Evolutionary conservation across 176 grass and related monocot genomes (phyloP).

Genomic region (Phoenix roebelenii): DNA sequence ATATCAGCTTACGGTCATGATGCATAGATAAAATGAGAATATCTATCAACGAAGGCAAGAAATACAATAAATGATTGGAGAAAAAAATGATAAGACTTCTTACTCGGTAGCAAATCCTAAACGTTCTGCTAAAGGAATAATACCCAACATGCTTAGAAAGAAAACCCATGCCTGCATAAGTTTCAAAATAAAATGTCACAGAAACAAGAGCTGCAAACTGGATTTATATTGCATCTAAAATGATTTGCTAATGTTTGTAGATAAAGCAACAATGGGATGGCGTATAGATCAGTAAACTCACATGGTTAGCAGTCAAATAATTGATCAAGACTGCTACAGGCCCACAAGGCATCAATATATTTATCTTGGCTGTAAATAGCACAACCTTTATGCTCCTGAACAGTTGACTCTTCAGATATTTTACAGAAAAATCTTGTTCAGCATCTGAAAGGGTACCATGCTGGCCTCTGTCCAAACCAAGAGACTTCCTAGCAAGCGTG

Average conservation of each 20-base stretch:
- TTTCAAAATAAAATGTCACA: conserved; percentile 1
- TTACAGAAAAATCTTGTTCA: neutral
- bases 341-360: conserved; percentile 53
- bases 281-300: conserved; percentile 5
- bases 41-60: too few species aligned
- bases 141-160: conserved; percentile 55
- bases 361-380: conserved; percentile 55
- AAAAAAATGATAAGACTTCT: conserved; percentile 15
- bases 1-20: too few species aligned
- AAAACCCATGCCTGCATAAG: conserved; percentile 55
- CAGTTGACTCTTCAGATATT: conserved; percentile 8
- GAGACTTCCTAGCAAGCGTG: neutral
- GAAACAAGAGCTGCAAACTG: neutral
- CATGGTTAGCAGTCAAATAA: conserved; percentile 32
- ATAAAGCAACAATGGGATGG: too few species aligned
- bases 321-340: conserved; percentile 45
- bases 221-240: too few species aligned
- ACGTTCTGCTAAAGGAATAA: conserved; percentile 74
- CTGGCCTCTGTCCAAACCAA: conserved; percentile 17
- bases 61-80: too few species aligned
- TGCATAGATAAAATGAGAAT: too few species aligned
- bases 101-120: conserved; percentile 59
- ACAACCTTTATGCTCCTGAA: conserved; percentile 37
- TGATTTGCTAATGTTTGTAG: too few species aligned
- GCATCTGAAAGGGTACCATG: conserved; percentile 8